Evolutionary conservation across 1,284 basidiomycete genomes (phyloP), one percentile per base, ranked within the genome.

Genomic region (Melampsora larici-populina): DNA sequence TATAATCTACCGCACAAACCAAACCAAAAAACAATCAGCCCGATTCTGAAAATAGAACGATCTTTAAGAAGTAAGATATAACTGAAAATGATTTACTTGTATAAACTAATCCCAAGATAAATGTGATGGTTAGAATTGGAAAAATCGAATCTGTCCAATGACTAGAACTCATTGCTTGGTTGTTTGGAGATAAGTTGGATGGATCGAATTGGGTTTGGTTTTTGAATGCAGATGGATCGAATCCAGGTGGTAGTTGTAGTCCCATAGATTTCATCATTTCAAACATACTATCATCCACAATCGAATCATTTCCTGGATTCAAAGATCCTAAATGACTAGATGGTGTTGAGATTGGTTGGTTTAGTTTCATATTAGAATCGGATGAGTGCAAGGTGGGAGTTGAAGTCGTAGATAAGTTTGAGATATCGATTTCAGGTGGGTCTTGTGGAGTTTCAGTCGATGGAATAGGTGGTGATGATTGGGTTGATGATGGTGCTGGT

Each of bases 261-360:
- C 74, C 74, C 74, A 76, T 76, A 8, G 74, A 64, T 36, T 69
- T 76, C 55, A 76, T 76, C 74, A 76, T 76, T n/a, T 76, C 65
- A 8, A 69, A 43, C 74, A 76, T 76, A 13, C 51, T 64, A n/a
- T 76, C 66, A 1, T 55, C 17, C 17, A 55, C 4, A 55, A 21
- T 24, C 17, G 17, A 21, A 55, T 55, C 24, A 3, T 3, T 55
- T 11, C 48, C 21, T 49, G 48, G 21, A 49, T 49, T n/a, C n/a
- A n/a, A n/a, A n/a, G n/a, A n/a, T n/a, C n/a, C n/a, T n/a, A n/a
- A n/a, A n/a, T n/a, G n/a, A n/a, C n/a, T n/a, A n/a, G n/a, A n/a
- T n/a, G 48, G 48, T 49, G 11, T 49, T 49, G 48, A 58, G 51
- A 58, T 58, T 3, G 51, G 15, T 58, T 5, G n/a, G 24, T 21